Conservation (phyloP, 768 basidiomycete genomes). For the Kwoniella sp. region DNA sequence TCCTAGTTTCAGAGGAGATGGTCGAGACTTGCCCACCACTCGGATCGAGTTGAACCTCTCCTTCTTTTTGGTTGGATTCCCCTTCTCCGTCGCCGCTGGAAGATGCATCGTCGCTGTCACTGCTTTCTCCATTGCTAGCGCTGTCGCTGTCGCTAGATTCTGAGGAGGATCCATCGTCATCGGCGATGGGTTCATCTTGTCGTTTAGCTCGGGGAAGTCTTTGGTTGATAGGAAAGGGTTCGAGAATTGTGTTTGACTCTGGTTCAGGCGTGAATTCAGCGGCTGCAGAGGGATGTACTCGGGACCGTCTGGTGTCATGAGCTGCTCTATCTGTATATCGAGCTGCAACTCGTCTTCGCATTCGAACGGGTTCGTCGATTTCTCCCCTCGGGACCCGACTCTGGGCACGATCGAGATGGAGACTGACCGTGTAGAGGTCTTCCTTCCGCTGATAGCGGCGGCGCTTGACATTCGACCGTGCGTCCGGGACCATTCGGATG, state of each 20-base stretch:
- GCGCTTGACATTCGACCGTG: too few relatives aligned
- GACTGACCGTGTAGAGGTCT: neutral
- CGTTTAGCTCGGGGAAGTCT: neutral
- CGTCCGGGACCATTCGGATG: neutral
- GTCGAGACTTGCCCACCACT: neutral
- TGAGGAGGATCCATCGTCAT: neutral
- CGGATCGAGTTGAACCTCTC: neutral
- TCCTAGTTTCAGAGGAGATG: constrained; percentile 7
- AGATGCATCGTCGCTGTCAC: neutral
- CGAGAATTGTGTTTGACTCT: neutral
- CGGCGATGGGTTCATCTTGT: neutral
- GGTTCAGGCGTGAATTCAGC: neutral
- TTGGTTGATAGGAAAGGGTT: neutral
- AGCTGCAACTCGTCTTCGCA: neutral
- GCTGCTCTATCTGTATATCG: too few relatives aligned
- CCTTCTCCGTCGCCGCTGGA: neutral
- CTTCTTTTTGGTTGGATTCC: neutral
- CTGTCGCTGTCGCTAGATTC: neutral
- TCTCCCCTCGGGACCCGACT: neutral
- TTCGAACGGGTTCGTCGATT: neutral
- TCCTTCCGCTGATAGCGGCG: too few relatives aligned
- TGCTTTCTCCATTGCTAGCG: neutral
- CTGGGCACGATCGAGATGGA: neutral
- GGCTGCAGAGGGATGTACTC: neutral
- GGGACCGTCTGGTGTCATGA: neutral